A percentile compares a stretch with the other conserved stretches of the same genome.
phyloP scores from a whole-genome alignment of 2,329 filamentous ascomycete genomes.

The Coleophoma crateriformis region DNA sequence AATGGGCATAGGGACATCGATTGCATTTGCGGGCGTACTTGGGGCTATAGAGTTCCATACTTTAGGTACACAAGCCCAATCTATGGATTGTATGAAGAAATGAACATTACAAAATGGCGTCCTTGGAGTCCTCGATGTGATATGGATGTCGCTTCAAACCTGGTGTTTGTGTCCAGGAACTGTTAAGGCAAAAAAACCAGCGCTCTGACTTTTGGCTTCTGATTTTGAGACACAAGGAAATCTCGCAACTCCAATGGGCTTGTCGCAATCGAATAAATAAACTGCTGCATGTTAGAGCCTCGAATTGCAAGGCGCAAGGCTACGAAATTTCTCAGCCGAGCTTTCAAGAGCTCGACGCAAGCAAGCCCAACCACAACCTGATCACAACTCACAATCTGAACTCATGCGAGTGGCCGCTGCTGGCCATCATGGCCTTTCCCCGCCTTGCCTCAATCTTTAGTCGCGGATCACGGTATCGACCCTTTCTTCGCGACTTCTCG shows the following conservation, averaged over 20 bases:
- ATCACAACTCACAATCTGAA: background rate
- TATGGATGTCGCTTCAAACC: too few species aligned
- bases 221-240: too few species aligned
- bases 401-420: background rate
- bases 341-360: background rate
- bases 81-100: conserved; percentile 1
- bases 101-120: background rate
- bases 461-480: conserved; percentile 1
- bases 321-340: background rate
- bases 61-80: background rate
- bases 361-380: background rate
- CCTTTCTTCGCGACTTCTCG: conserved; percentile 27
- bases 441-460: conserved; percentile 15
- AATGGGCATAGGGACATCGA: conserved; percentile 2
- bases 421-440: conserved; percentile 12
- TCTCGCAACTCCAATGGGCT: too few species aligned
- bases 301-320: background rate
- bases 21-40: conserved; percentile 26
- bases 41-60: conserved; percentile 10
- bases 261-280: too few species aligned
- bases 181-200: too few species aligned
- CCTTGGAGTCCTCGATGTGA: too few species aligned
- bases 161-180: too few species aligned
- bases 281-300: too few species aligned
- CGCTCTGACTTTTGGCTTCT: too few species aligned